Conservation (phyloP, 23 red algal genomes). For the Gracilaria domingensis region DNA sequence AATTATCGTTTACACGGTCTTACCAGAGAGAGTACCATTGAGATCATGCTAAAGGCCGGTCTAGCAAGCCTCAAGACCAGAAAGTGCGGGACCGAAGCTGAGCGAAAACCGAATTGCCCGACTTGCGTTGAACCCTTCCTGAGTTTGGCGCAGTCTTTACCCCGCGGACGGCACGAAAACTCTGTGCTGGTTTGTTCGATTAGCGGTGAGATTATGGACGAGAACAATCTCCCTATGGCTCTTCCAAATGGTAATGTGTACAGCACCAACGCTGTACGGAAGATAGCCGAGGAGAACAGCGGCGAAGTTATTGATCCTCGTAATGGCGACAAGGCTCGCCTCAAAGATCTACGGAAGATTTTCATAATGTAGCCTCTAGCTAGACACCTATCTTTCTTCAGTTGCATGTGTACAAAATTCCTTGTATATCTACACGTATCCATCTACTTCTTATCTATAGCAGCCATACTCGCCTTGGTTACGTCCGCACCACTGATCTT, state of each 20-base stretch:
- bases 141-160: conserved; percentile 81
- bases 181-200: conserved; percentile 89
- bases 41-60: conserved; percentile 89
- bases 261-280: conserved; percentile 66
- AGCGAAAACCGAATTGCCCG: conserved; percentile 89
- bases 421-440: conserved; percentile 37
- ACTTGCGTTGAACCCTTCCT: conserved; percentile 92
- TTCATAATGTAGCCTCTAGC: conserved; percentile 68
- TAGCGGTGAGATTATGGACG: conserved; percentile 91
- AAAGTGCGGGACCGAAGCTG: conserved; percentile 77
- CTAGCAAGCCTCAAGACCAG: conserved; percentile 90
- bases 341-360: conserved; percentile 53
- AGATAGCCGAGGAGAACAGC: conserved; percentile 71
- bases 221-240: conserved; percentile 96
- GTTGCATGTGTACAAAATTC: conserved; percentile 33
- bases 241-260: conserved; percentile 98
- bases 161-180: conserved; percentile 87
- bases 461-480: not conserved
- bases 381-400: conserved; percentile 17
- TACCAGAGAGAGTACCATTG: conserved; percentile 81
- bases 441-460: conserved; percentile 2
- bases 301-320: conserved; percentile 72
- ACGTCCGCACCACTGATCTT: not conserved
- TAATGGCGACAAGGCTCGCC: conserved; percentile 42
- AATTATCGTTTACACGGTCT: conserved; percentile 90